Evolutionary conservation across 257 asterid genomes (phyloP).

Genomic region (Marsdenia floribunda): DNA sequence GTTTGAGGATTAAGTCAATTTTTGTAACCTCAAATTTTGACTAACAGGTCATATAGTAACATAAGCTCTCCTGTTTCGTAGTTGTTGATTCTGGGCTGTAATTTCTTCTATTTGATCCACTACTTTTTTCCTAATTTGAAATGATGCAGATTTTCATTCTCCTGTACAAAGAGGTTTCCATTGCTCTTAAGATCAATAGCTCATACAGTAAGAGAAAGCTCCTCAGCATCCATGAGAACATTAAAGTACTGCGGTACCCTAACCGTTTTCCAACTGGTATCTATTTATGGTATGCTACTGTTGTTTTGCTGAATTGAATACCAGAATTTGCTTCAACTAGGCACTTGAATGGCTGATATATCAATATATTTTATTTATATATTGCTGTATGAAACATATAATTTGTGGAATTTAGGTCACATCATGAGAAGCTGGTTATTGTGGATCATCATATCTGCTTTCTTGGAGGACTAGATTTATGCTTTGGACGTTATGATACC

Average conservation of each 20-base stretch:
- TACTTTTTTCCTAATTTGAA: constrained; percentile 8
- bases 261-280: constrained; percentile 79
- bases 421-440: constrained; percentile 94
- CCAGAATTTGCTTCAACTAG: not conserved
- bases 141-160: constrained; percentile 81
- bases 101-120: not conserved
- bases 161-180: constrained; percentile 91
- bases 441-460: constrained; percentile 72
- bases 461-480: constrained; percentile 90
- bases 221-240: constrained; percentile 76
- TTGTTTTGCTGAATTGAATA: not conserved
- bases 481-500: constrained; percentile 93
- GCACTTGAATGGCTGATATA: not conserved
- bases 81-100: not conserved
- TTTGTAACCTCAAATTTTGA: not conserved
- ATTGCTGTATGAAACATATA: not conserved
- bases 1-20: too few relatives aligned
- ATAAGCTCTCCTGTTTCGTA: not conserved
- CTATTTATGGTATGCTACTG: constrained; percentile 64
- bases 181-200: constrained; percentile 92
- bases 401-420: constrained; percentile 58
- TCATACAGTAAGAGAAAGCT: constrained; percentile 73
- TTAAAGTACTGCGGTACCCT: constrained; percentile 77
- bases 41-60: not conserved
- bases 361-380: not conserved